These are phyloP conservation scores for Dryas drummondii DNA, from an alignment of 306 rosid genomes.

Conservation along the genomic window DNA sequence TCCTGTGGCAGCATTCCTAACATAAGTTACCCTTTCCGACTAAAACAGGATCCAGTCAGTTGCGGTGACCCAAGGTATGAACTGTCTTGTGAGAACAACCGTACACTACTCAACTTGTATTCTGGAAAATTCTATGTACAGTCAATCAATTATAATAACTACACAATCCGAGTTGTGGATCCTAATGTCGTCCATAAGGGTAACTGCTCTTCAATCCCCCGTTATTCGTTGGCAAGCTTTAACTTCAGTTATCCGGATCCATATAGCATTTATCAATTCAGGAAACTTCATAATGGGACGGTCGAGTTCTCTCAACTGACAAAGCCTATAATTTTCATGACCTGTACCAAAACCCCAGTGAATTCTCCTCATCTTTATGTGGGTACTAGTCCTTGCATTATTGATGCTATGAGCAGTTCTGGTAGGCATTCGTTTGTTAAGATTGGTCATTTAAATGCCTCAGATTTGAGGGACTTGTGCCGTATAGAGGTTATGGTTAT, in stretches of 20 bases:
- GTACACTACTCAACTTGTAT: background rate
- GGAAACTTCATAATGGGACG: no score
- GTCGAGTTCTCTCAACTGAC: background rate
- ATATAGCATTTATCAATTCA: no score
- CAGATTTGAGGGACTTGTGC: no score
- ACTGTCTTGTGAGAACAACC: slow-evolving; percentile 9
- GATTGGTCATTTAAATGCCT: no score
- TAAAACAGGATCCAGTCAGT: background rate
- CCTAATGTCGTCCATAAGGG: background rate
- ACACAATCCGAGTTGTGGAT: slow-evolving; percentile 32
- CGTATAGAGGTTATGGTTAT: no score
- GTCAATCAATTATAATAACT: slow-evolving; percentile 17
- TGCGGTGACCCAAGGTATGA: background rate
- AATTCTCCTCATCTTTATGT: background rate
- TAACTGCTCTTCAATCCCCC: slow-evolving; percentile 5
- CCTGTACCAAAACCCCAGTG: background rate
- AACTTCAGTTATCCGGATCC: background rate
- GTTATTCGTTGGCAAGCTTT: background rate
- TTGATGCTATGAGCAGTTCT: background rate
- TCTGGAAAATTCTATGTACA: background rate
- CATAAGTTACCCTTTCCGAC: slow-evolving; percentile 15
- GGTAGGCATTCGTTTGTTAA: background rate
- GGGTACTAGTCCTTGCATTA: background rate
- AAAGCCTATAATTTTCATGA: background rate
- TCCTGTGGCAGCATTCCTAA: background rate